These are phyloP conservation scores for Cladosporium sp. DNA, from an alignment of 2,329 filamentous ascomycete species.

Conservation along the genomic window DNA sequence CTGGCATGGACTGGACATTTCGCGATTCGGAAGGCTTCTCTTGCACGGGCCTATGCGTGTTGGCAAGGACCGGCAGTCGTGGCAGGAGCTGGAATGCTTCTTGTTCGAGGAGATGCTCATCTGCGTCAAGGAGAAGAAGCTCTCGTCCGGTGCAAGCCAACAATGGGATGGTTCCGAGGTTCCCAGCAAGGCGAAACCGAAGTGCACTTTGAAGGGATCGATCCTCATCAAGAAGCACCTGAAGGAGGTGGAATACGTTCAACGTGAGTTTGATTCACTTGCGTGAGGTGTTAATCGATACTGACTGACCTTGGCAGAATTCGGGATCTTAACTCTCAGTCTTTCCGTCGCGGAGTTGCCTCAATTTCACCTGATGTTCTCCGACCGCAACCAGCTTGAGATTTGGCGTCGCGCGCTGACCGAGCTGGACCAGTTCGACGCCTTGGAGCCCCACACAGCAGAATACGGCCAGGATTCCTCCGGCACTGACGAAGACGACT, in stretches of 20 bases:
- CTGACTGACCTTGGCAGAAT: conserved; percentile 49
- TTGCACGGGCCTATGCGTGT: conserved; percentile 86
- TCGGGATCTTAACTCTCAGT: conserved; percentile 79
- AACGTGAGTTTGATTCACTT: conserved; percentile 30
- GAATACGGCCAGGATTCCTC: conserved; percentile 78
- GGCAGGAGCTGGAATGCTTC: conserved; percentile 97
- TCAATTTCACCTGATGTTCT: conserved; percentile 88
- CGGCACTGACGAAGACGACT: conserved; percentile 84
- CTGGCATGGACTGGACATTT: conserved; percentile 94
- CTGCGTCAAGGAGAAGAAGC: conserved; percentile 95
- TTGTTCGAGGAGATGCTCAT: conserved; percentile 99
- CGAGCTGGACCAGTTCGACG: conserved; percentile 70
- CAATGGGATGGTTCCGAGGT: conserved; percentile 50
- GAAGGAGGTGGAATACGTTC: conserved; percentile 70
- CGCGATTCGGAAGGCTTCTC: conserved; percentile 84
- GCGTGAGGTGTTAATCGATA: background rate
- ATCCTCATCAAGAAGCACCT: conserved; percentile 98
- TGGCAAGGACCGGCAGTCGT: conserved; percentile 90
- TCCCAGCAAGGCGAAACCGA: conserved; percentile 51
- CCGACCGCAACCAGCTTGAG: conserved; percentile 75
- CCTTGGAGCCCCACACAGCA: conserved; percentile 49
- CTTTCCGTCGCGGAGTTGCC: conserved; percentile 88
- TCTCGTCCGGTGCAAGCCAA: conserved; percentile 42
- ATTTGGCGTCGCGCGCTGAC: conserved; percentile 82
- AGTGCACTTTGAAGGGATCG: conserved; percentile 89